Percentiles rank a stretch among this genome's conserved stretches.
Evolutionary conservation across 306 rosid species (phyloP).

Genomic region (Pachyrhizus erosus): DNA sequence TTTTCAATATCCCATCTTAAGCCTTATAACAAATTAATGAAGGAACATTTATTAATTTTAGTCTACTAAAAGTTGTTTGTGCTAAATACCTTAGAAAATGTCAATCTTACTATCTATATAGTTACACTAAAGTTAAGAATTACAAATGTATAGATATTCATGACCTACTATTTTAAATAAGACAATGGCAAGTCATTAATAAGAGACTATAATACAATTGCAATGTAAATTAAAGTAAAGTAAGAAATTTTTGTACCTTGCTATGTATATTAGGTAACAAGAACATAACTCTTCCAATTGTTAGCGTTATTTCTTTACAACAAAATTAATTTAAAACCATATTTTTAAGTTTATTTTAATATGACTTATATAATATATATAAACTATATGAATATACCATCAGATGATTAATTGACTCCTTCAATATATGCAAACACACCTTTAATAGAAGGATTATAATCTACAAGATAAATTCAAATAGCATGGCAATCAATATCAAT

Average conservation of each 20-base stretch:
- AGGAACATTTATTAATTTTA: slow-evolving; percentile 4
- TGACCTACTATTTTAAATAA: not conserved
- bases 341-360: not conserved
- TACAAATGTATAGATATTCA: not conserved
- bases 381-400: slow-evolving; percentile 26
- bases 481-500: slow-evolving; percentile 20
- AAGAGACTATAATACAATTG: not conserved
- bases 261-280: not conserved
- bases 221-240: not conserved
- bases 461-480: slow-evolving; percentile 14
- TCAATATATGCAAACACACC: slow-evolving; percentile 3
- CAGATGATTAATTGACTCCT: slow-evolving; percentile 22
- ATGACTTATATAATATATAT: not conserved
- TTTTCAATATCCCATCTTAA: slow-evolving; percentile 1
- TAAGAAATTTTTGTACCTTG: not conserved
- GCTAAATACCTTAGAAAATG: slow-evolving; percentile 1
- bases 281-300: not conserved
- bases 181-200: not conserved
- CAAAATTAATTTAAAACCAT: not conserved
- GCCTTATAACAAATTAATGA: slow-evolving; percentile 39
- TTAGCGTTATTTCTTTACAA: not conserved
- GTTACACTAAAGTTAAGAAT: not conserved
- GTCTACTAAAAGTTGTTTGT: not conserved
- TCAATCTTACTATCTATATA: slow-evolving; percentile 4
- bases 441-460: slow-evolving; percentile 12